These are phyloP conservation scores for Sambucus nigra DNA, from an alignment of 129 eudicot genomes.

Conservation along the genomic window DNA sequence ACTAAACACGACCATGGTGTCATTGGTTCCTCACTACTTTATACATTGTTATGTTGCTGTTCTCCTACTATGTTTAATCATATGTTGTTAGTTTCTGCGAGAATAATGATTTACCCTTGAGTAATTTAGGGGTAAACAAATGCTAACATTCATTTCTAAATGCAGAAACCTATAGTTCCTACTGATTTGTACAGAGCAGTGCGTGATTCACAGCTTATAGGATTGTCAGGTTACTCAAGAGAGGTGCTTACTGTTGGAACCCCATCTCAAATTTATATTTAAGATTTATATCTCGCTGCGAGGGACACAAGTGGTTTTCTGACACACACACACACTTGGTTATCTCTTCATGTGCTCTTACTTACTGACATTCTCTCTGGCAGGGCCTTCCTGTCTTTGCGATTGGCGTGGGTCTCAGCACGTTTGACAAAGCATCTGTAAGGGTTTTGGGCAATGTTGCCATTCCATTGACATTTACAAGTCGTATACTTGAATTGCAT, in stretches of 20 bases:
- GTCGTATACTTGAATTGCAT: background rate
- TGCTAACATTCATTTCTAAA: background rate
- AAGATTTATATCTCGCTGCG: background rate
- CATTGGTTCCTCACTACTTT: no score
- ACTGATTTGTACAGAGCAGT: conserved; percentile 41
- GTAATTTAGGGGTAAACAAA: background rate
- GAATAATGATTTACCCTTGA: background rate
- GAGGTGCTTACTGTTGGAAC: conserved; percentile 30
- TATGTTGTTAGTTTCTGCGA: background rate
- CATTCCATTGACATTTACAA: background rate
- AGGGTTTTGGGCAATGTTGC: conserved; percentile 9
- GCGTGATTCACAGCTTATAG: conserved; percentile 67
- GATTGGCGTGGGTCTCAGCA: conserved; percentile 56
- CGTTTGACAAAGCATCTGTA: conserved; percentile 72
- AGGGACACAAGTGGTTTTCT: background rate
- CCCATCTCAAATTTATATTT: background rate
- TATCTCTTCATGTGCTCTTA: background rate
- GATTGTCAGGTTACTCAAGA: conserved; percentile 57
- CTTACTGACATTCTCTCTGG: background rate
- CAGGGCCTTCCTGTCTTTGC: conserved; percentile 76
- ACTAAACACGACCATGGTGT: no score
- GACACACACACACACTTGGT: background rate
- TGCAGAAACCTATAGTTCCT: conserved; percentile 66
- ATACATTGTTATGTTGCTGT: no score
- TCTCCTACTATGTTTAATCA: background rate